These are phyloP conservation scores for Agastache rugosa DNA, from an alignment of 257 asterid species.

Conservation along the genomic window DNA sequence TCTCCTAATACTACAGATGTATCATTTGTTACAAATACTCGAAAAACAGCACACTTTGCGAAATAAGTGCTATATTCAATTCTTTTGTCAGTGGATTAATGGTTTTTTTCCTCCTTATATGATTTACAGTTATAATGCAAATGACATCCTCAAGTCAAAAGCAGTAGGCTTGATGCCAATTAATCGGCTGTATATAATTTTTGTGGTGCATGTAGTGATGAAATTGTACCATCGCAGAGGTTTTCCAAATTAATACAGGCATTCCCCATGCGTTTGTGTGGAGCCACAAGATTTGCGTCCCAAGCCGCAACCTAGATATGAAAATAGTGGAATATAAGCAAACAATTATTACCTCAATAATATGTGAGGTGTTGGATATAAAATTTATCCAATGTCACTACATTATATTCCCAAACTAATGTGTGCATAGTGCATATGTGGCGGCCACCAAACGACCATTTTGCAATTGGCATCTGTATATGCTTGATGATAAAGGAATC, in stretches of 20 bases:
- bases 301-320: slow-evolving; percentile 87
- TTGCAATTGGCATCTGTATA: too few relatives aligned
- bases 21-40: slow-evolving; percentile 21
- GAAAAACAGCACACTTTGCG: slow-evolving; percentile 22
- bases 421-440: neutral
- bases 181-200: neutral
- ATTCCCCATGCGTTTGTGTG: slow-evolving; percentile 99
- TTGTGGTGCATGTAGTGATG: slow-evolving; percentile 28
- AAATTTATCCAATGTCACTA: neutral
- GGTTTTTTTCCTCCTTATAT: neutral
- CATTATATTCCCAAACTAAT: neutral
- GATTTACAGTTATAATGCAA: slow-evolving; percentile 17
- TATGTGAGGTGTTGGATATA: neutral
- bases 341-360: slow-evolving; percentile 20
- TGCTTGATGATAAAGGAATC: neutral
- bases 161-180: slow-evolving; percentile 2
- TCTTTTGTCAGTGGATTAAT: slow-evolving; percentile 2
- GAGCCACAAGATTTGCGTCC: slow-evolving; percentile 98
- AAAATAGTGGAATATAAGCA: slow-evolving; percentile 9
- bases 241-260: slow-evolving; percentile 67
- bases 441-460: too few relatives aligned
- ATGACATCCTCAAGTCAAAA: slow-evolving; percentile 9
- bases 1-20: slow-evolving; percentile 23
- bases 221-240: slow-evolving; percentile 77
- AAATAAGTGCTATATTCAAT: neutral